These are phyloP conservation scores for Camellia oleifera DNA, from an alignment of 179 eudicot species.

Conservation along the genomic window DNA sequence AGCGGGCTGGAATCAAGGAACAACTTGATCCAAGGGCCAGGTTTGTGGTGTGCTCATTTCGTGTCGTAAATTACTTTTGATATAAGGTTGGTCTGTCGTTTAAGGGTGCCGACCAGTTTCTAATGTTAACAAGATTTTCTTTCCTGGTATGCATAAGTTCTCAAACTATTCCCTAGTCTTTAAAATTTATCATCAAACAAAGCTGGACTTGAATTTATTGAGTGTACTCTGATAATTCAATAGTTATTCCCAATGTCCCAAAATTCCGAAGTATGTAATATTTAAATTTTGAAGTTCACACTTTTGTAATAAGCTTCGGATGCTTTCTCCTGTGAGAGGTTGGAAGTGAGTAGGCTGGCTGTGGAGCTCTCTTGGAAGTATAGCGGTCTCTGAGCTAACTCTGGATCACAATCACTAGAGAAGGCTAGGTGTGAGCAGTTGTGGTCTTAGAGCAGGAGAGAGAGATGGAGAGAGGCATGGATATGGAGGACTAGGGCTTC, in stretches of 20 bases:
- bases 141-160: background rate
- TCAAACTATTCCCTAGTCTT: background rate
- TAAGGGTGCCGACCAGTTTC: background rate
- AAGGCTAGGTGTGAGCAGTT: too few species aligned
- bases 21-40: constrained; percentile 74
- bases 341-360: too few species aligned
- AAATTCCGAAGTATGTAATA: too few species aligned
- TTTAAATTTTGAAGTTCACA: too few species aligned
- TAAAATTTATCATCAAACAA: background rate
- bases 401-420: too few species aligned
- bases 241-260: too few species aligned
- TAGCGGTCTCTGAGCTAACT: too few species aligned
- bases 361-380: too few species aligned
- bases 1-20: constrained; percentile 54
- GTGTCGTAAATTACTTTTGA: background rate
- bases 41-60: constrained; percentile 35
- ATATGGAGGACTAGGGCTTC: too few species aligned
- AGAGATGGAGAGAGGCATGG: too few species aligned
- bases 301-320: background rate
- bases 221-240: too few species aligned
- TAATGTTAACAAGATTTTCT: background rate
- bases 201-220: background rate
- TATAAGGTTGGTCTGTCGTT: background rate
- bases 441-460: too few species aligned
- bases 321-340: background rate